These are phyloP conservation scores for Triadica sebifera DNA, from an alignment of 345 rosid genomes.

Conservation along the genomic window DNA sequence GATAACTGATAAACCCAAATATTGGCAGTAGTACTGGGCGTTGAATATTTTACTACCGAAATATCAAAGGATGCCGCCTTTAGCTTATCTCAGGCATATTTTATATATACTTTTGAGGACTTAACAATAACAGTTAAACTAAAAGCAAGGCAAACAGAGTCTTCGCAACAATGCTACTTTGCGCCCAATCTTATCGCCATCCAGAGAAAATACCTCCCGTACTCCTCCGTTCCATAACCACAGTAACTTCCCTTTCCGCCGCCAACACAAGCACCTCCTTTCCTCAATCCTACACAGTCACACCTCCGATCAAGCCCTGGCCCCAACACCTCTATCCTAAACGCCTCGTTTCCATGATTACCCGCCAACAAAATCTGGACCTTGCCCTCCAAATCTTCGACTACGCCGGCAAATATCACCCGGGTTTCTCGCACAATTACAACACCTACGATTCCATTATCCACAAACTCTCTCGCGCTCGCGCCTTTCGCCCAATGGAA, in stretches of 20 bases:
- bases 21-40: too few species aligned
- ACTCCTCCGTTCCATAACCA: conserved; percentile 14
- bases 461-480: conserved; percentile 77
- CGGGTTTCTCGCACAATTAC: conserved; percentile 57
- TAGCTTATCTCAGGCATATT: too few species aligned
- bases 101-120: too few species aligned
- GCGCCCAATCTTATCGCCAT: neutral
- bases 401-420: conserved; percentile 76
- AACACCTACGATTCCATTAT: conserved; percentile 76
- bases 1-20: too few species aligned
- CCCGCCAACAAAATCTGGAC: conserved; percentile 72
- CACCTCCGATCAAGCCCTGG: conserved; percentile 86
- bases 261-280: conserved; percentile 14
- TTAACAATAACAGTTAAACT: too few species aligned
- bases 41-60: too few species aligned
- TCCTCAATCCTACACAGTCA: conserved; percentile 44
- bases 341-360: conserved; percentile 65
- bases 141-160: too few species aligned
- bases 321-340: too few species aligned
- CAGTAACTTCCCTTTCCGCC: conserved; percentile 14
- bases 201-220: neutral
- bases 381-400: conserved; percentile 86
- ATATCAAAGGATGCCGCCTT: too few species aligned
- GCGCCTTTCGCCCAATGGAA: conserved; percentile 68
- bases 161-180: neutral